Percentiles rank a stretch among this genome's conserved stretches.
Conservation (phyloP, 805 yeast genomes). For the Teunomyces lycoperdinae region DNA sequence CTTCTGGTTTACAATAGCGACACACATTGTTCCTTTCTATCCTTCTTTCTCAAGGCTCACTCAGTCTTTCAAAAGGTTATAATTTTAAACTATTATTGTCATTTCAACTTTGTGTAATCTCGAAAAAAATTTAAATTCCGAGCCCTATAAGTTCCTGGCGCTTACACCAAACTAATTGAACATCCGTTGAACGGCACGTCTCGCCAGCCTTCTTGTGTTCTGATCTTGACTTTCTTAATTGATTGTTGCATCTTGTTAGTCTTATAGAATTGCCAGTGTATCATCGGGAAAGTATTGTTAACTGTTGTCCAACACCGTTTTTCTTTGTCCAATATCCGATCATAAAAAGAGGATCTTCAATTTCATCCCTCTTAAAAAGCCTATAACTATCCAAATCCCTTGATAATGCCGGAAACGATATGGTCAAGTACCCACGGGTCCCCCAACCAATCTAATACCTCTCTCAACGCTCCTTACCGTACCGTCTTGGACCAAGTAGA, state of each 20-base stretch:
- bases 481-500: constrained; percentile 39
- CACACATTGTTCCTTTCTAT: background rate
- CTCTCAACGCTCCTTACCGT: constrained; percentile 19
- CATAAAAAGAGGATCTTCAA: too few species aligned
- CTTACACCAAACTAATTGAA: background rate
- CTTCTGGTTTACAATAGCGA: background rate
- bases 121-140: constrained; percentile 1
- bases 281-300: too few species aligned
- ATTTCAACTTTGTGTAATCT: background rate
- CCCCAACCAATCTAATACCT: constrained; percentile 11
- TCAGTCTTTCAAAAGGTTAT: background rate
- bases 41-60: background rate
- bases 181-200: too few species aligned
- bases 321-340: too few species aligned
- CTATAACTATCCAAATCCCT: background rate
- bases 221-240: background rate
- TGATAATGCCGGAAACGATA: constrained; percentile 39
- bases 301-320: too few species aligned
- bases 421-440: constrained; percentile 30
- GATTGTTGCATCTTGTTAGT: background rate
- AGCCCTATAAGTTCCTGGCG: background rate
- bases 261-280: too few species aligned
- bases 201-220: background rate
- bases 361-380: too few species aligned
- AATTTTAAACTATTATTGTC: background rate